Conservation (phyloP, 805 yeast species). For the Nakazawaea wyomingensis region DNA sequence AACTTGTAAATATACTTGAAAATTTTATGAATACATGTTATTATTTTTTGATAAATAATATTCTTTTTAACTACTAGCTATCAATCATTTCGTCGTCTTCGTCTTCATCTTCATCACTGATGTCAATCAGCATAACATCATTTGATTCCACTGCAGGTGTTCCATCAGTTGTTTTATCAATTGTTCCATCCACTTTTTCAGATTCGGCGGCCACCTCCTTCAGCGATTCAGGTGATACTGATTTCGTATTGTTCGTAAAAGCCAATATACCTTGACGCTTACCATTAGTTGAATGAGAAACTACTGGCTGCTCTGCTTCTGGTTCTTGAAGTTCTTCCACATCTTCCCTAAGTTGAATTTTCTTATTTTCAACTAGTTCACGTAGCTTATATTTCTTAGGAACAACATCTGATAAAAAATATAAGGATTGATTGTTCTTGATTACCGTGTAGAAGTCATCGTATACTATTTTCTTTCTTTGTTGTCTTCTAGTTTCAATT, state of each 20-base stretch:
- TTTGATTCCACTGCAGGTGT: neutral
- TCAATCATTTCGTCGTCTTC: slow-evolving; percentile 14
- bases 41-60: neutral
- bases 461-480: slow-evolving; percentile 65
- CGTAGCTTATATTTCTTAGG: slow-evolving; percentile 55
- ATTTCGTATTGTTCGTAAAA: slow-evolving; percentile 7
- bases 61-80: neutral
- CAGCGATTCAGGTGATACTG: neutral
- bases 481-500: slow-evolving; percentile 55
- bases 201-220: neutral
- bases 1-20: neutral
- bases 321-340: neutral
- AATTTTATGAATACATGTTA: too few species aligned
- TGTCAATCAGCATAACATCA: slow-evolving; percentile 1
- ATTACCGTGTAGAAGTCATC: slow-evolving; percentile 67
- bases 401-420: slow-evolving; percentile 60
- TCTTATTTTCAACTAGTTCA: slow-evolving; percentile 39
- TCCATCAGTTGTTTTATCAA: neutral
- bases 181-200: neutral
- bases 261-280: slow-evolving; percentile 9
- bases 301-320: neutral
- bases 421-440: slow-evolving; percentile 48
- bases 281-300: neutral
- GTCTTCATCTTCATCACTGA: slow-evolving; percentile 6
- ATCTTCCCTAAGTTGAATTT: slow-evolving; percentile 24